Evolutionary conservation across 108 stramenopile species (phyloP), one percentile per base, ranked within the genome.

Genomic region (Nannochloropsis oceanica): DNA sequence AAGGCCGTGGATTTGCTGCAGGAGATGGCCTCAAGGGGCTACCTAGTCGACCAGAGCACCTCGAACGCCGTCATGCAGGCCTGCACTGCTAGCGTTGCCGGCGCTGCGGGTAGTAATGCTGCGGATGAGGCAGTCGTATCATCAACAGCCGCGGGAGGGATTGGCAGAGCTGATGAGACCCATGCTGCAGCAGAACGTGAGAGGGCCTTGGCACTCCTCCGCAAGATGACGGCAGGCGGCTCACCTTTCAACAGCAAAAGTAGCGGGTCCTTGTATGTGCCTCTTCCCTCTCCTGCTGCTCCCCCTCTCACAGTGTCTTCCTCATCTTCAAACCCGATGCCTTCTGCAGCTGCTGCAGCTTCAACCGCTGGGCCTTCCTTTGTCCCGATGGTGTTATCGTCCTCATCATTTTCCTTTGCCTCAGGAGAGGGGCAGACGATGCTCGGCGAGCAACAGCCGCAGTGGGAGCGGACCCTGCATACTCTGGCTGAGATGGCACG

Each of bases 1-100:
- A 81, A 82, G 87, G 87, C 84, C 25, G 79, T 84, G 82, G 80
- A 59, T 8, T 59, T 88, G 11, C 44, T 88, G 84, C 43, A 88
- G 73, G 81, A 85, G 79, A 88, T 88, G 84, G 59, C 22, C n/a
- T 73, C 59, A n/a, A 18, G 59, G 59, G 59, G 59, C 59, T 73
- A 73, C 59, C 59, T 73, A n/a, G 59, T 73, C 22, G 59, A 73
- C 9, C 59, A 73, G n/a, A 73, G 59, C 10, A 73, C 59, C 22
- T 73, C 59, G 59, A 7, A 73, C 22, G 59, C 59, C n/a, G 59
- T 73, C 22, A n/a, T 73, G 59, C 2, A 73, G 18, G 59, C 46
- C 46, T 50, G 18, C 46, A 50, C 18, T 73, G 59, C 59, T 18
- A 10, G 34, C 34, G 34, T 5, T 34, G 34, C 34, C 34, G 34